Evolutionary conservation across 225 moss, liverwort and hornwort genomes (phyloP).

Genomic region (Lunularia cruciata): DNA sequence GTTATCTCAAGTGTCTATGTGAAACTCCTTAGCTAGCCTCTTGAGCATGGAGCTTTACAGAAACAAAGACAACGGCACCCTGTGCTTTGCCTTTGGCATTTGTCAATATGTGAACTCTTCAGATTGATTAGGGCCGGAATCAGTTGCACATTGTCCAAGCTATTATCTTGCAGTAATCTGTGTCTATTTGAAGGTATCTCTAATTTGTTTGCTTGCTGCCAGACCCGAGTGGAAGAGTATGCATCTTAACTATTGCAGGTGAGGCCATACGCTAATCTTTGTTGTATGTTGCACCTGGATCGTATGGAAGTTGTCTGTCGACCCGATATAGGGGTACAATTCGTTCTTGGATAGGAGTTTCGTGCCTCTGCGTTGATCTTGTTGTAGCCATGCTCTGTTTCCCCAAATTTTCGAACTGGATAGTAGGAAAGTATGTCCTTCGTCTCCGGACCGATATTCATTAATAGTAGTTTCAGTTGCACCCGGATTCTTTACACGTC

Average conservation of each 20-base stretch:
- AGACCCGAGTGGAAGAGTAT: slow-evolving; percentile 8
- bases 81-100: slow-evolving; percentile 26
- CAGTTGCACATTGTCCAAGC: slow-evolving; percentile 22
- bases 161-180: slow-evolving; percentile 14
- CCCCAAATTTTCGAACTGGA: too few species aligned
- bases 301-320: too few species aligned
- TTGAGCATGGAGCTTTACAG: slow-evolving; percentile 26
- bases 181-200: background rate
- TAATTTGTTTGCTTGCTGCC: slow-evolving; percentile 8
- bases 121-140: slow-evolving; percentile 30
- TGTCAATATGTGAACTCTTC: slow-evolving; percentile 27
- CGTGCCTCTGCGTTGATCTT: too few species aligned
- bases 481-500: too few species aligned
- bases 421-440: too few species aligned
- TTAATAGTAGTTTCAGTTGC: too few species aligned
- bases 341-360: too few species aligned
- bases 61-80: slow-evolving; percentile 25
- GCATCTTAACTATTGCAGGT: slow-evolving; percentile 2
- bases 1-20: slow-evolving; percentile 19
- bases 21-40: slow-evolving; percentile 25
- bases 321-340: too few species aligned
- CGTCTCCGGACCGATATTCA: too few species aligned
- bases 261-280: background rate
- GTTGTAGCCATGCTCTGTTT: too few species aligned
- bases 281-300: background rate